phyloP scores from a whole-genome alignment of 2,329 filamentous ascomycete species.

The Cytospora leucostoma region DNA sequence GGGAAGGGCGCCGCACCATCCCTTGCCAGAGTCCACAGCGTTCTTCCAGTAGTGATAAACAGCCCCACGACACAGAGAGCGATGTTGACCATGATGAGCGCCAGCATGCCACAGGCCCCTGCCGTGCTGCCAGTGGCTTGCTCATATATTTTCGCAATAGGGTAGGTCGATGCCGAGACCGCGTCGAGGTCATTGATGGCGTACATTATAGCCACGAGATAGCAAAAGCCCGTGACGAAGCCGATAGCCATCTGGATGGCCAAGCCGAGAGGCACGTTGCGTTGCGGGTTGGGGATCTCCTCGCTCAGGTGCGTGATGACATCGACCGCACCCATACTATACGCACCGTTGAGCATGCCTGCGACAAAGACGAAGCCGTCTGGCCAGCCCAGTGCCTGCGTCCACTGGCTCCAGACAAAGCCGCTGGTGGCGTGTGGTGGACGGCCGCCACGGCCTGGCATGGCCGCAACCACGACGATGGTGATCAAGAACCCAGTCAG shows the following conservation, averaged over 20 bases:
- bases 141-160: constrained; percentile 66
- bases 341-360: constrained; percentile 64
- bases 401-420: constrained; percentile 46
- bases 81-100: constrained; percentile 44
- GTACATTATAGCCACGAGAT: constrained; percentile 58
- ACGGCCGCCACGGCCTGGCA: constrained; percentile 42
- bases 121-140: constrained; percentile 56
- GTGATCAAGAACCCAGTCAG: constrained; percentile 57
- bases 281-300: constrained; percentile 57
- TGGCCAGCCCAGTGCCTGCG: constrained; percentile 42
- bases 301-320: constrained; percentile 66
- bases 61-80: constrained; percentile 39
- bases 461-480: constrained; percentile 56
- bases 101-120: constrained; percentile 53
- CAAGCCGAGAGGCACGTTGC: constrained; percentile 57
- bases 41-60: constrained; percentile 43
- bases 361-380: constrained; percentile 45
- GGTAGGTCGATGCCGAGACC: constrained; percentile 53
- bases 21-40: constrained; percentile 44
- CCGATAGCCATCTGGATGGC: constrained; percentile 52
- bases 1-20: constrained; percentile 43
- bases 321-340: constrained; percentile 66
- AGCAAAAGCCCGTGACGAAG: constrained; percentile 54
- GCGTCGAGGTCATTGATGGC: constrained; percentile 58
- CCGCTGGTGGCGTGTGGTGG: constrained; percentile 37